Evolutionary conservation across 164 flowering plant genomes (phyloP), one percentile per base, ranked within the genome.

Genomic region (Chimonanthus salicifolius): DNA sequence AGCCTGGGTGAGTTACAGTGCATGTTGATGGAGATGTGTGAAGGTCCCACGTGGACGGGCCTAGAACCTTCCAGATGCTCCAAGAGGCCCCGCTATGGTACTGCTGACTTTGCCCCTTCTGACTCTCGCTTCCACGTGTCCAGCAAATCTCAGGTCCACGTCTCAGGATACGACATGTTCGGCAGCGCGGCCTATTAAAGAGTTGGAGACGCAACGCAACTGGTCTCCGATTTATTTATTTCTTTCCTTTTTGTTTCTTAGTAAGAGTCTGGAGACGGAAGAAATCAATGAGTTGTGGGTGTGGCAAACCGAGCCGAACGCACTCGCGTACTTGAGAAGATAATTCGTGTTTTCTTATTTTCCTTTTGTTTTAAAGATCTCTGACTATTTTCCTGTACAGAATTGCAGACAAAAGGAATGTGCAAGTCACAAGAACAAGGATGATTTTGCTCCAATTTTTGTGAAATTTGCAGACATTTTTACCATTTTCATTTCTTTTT

Each of bases 11-110:
- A 87, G 50, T 72, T 88, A 0, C 92, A 86, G 73, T 64, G 21
- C 2, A 88, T 87, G 92, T 71, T 87, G 5, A 15, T 62, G 64
- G 90, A 88, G 63, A 85, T 88, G 90, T 81, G 6, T 49, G 72
- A 68, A 81, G 73, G n/a, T 44, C 68, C 68, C 47, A 33, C 68
- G 47, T 45, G 68, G 68, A 62, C 75, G 4, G 16, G 50, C 18
- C 6, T 70, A 11, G 77, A 78, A 6, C 66, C 46, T n/a, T 67
- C 74, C 0, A 18, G 73, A 16, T 18, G 70, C 6, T 71, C 76
- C 3, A 82, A 82, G 77, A 79, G 77, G 49, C 68, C 67, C 7
- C 74, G 78, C 3, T 77, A 73, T 43, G 77, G 81, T 3, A 9
- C 74, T 1, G 60, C 58, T 44, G 4, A 50, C 7, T 20, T 8